phyloP scores from a whole-genome alignment of 2,329 filamentous ascomycete genomes.

The Rhynchosporium agropyri region DNA sequence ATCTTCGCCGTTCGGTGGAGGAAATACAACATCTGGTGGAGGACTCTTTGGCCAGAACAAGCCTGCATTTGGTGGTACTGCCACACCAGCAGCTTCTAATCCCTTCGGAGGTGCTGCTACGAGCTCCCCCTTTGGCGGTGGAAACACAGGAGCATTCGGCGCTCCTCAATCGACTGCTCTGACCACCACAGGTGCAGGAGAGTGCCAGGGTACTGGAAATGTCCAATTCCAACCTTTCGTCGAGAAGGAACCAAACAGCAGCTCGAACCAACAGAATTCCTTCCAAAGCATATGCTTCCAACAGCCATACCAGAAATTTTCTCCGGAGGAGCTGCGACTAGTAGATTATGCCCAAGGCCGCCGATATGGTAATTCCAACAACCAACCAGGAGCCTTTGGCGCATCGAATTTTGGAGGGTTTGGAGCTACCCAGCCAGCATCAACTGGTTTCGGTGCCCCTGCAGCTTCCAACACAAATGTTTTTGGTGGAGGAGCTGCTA shows the following conservation, averaged over 20 bases:
- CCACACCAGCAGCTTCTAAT: constrained; percentile 22
- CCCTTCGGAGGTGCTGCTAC: constrained; percentile 43
- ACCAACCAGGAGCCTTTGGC: constrained; percentile 79
- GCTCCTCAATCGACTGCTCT: constrained; percentile 51
- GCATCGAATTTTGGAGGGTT: constrained; percentile 46
- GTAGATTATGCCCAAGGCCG: constrained; percentile 89
- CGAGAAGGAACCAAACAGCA: constrained; percentile 71
- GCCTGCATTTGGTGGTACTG: constrained; percentile 41
- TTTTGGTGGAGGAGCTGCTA: constrained; percentile 18
- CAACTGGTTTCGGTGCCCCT: constrained; percentile 52
- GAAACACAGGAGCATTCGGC: constrained; percentile 45
- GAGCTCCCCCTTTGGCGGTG: constrained; percentile 37
- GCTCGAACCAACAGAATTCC: constrained; percentile 57
- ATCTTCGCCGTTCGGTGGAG: constrained; percentile 38
- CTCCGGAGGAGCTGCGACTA: constrained; percentile 79
- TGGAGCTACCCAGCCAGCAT: constrained; percentile 45
- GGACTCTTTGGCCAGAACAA: constrained; percentile 40
- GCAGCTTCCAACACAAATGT: constrained; percentile 19
- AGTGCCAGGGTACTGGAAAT: constrained; percentile 69
- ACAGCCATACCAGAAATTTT: constrained; percentile 84
- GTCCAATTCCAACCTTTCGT: constrained; percentile 68
- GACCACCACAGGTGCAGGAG: constrained; percentile 50
- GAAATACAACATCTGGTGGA: constrained; percentile 31
- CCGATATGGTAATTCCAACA: constrained; percentile 79
- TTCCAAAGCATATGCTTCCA: constrained; percentile 82